Percentiles rank a stretch among this genome's conserved stretches.
Conservation (phyloP, 345 rosid species). For the Lenwebbia sp. region DNA sequence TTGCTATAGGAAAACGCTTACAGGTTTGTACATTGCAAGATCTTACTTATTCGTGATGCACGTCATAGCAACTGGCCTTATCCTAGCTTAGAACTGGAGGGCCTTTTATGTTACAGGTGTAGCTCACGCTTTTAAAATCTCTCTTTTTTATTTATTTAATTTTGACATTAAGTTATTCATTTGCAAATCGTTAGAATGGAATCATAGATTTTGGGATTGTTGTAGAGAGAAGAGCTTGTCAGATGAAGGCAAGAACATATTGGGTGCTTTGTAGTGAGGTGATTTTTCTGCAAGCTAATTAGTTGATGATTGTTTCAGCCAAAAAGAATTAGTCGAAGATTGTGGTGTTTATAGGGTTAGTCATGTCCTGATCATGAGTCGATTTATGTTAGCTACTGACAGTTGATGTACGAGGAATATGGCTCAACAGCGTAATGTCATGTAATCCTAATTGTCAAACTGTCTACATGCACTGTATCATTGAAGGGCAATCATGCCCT, state of each 20-base stretch:
- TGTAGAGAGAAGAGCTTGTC: neutral
- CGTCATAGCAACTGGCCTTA: neutral
- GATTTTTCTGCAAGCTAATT: neutral
- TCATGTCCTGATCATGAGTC: neutral
- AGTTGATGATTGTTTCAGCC: neutral
- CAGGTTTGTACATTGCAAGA: conserved; percentile 21
- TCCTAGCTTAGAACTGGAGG: neutral
- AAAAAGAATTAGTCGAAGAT: neutral
- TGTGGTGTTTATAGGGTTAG: neutral
- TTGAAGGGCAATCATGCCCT: neutral
- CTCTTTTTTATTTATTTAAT: neutral
- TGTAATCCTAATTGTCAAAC: neutral
- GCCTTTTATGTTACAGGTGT: neutral
- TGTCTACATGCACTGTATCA: neutral
- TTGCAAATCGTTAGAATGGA: fast-evolving
- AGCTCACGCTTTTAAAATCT: neutral
- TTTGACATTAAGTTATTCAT: neutral
- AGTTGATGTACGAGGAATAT: neutral
- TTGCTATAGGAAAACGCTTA: conserved; percentile 52
- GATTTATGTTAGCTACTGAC: neutral
- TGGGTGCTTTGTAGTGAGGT: neutral
- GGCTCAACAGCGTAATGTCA: neutral
- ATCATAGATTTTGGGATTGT: neutral
- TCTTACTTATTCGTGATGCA: neutral
- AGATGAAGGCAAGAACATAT: neutral